Base-by-base conservation (phyloP, 371 early-diverging fungal species). In the Modicella reniformis region DNA sequence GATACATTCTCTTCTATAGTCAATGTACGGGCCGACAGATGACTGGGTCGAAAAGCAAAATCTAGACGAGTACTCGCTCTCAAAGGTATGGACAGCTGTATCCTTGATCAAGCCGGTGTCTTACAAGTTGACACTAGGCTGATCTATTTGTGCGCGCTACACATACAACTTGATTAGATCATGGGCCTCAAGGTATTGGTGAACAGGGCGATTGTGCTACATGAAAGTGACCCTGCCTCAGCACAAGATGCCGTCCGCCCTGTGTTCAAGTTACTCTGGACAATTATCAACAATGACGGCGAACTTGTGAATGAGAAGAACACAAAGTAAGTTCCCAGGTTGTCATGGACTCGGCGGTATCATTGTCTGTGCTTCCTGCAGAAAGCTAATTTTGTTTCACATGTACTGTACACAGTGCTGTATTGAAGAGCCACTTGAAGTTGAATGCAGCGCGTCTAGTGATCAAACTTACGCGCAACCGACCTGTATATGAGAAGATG, bases 381-480 rank as follows among this genome's bases (percentile, higher is more conserved):
- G 44, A 19, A 44, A 44, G 17, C 44, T 44, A 6, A 44, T 19
- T 44, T 3, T 17, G 17, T 44, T 44, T 44, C 12, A 44, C 17
- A 10, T 6, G 6, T 44, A 19, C 17, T 44, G 3, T 44, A 17
- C 17, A 25, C 69, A 77, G 79, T 37, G 65, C 50, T 23, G 70
- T 67, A 2, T 50, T 74, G 34, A 75, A 82, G 69, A 85, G 87
- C 29, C 88, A 91, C 64, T 58, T 93, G 57, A 88, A 94, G 29
- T 77, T 95, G 40, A 83, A 85, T 1, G 94, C 94, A 0, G 88
- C 91, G 2, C 75, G 85, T 32, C 80, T 88, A 8, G 67, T 93
- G 53, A 75, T 96, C 37, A 91, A 91, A 74, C 82, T 96, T 5
- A 86, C 91, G 2, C 77, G 85, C 2, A 51, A 50, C n/a, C 67